Evolutionary conservation across 768 basidiomycete genomes (phyloP).

Genomic region (Suillus weaverae): DNA sequence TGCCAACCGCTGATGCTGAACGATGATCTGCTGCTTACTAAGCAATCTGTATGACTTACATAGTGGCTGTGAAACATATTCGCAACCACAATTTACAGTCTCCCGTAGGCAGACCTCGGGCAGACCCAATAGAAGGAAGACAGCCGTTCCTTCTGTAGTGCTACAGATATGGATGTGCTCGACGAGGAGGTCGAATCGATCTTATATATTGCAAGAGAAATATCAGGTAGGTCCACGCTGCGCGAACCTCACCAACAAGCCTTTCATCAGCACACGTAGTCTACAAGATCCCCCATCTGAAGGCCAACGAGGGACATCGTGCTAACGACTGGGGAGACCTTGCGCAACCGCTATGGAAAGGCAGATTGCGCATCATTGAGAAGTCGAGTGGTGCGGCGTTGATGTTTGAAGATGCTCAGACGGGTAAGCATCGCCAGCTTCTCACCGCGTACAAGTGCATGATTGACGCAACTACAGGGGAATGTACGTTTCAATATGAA

Average conservation of each 20-base stretch:
- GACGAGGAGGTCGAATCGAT: conserved; percentile 88
- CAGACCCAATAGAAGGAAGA: not conserved
- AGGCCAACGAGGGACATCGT: conserved; percentile 84
- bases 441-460: not conserved
- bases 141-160: not conserved
- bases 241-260: conserved; percentile 4
- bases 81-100: not conserved
- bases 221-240: conserved; percentile 63
- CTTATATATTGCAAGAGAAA: conserved; percentile 85
- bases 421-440: conserved; percentile 51
- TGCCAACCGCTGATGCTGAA: not conserved
- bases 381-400: conserved; percentile 65
- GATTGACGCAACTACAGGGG: conserved; percentile 43
- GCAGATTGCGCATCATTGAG: conserved; percentile 83
- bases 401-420: conserved; percentile 77
- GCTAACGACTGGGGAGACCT: conserved; percentile 94
- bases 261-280: conserved; percentile 48
- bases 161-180: conserved; percentile 46
- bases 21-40: conserved; percentile 22
- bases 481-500: conserved; percentile 49
- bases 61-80: not conserved
- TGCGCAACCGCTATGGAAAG: conserved; percentile 84
- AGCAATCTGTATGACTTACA: conserved; percentile 8
- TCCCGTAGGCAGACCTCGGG: not conserved
- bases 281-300: conserved; percentile 88